Evolutionary conservation across 495 filamentous ascomycete genomes (phyloP).

Genomic region (Annulohypoxylon maeteangense): DNA sequence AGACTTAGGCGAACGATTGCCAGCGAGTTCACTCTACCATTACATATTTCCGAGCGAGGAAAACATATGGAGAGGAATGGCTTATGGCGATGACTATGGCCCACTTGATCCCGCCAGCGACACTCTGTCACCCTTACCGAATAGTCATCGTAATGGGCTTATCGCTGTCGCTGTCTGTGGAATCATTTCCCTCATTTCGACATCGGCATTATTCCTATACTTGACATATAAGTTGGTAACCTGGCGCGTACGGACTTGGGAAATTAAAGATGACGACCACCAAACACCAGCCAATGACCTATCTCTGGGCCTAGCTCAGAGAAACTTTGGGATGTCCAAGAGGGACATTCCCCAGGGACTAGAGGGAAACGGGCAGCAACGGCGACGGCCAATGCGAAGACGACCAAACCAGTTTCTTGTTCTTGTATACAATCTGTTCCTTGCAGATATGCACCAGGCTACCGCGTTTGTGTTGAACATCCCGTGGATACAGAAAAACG

Average conservation of each 20-base stretch:
- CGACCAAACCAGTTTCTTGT: conserved; percentile 75
- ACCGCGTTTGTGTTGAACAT: conserved; percentile 74
- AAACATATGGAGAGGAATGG: conserved; percentile 14
- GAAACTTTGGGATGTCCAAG: conserved; percentile 29
- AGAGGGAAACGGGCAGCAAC: conserved; percentile 45
- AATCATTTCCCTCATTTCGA: conserved; percentile 69
- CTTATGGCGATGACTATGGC: conserved; percentile 29
- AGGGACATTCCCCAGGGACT: conserved; percentile 25
- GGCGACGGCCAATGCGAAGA: conserved; percentile 24
- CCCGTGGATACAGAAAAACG: conserved; percentile 66
- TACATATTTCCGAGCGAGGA: neutral
- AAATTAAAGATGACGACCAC: conserved; percentile 9
- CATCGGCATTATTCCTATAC: conserved; percentile 61
- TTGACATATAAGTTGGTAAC: conserved; percentile 67
- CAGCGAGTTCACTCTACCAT: neutral
- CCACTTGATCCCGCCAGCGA: conserved; percentile 24
- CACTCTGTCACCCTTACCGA: conserved; percentile 61
- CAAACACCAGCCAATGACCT: conserved; percentile 36
- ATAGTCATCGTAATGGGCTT: conserved; percentile 60
- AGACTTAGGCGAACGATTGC: neutral
- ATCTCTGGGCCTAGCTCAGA: conserved; percentile 35
- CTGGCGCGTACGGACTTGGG: conserved; percentile 54
- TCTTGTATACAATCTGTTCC: conserved; percentile 76
- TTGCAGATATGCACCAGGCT: conserved; percentile 79
- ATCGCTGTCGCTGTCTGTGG: conserved; percentile 67